Evolutionary conservation across 805 yeast genomes (phyloP).

Genomic region (Kuraishia floccosa): DNA sequence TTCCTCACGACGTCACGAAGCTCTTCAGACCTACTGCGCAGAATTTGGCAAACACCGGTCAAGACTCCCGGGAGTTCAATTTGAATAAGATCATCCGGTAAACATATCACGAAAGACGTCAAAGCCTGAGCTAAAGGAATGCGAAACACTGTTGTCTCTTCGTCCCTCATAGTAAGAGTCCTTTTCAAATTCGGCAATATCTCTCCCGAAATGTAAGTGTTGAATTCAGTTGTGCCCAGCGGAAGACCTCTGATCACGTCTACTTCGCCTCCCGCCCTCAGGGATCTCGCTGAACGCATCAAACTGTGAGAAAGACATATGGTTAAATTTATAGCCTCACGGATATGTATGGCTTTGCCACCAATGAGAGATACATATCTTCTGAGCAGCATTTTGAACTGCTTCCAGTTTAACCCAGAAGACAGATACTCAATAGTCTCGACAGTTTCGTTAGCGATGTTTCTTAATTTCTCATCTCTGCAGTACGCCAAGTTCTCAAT

Average conservation of each 20-base stretch:
- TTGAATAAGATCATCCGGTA: conserved; percentile 44
- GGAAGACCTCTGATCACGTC: conserved; percentile 3
- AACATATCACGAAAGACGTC: conserved; percentile 51
- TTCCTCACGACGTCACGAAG: conserved; percentile 80
- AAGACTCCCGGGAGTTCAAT: conserved; percentile 69
- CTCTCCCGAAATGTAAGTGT: conserved; percentile 39
- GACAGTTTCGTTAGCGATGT: conserved; percentile 56
- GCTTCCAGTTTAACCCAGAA: conserved; percentile 59
- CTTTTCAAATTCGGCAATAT: conserved; percentile 52
- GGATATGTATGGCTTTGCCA: conserved; percentile 24
- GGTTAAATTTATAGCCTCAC: conserved; percentile 47
- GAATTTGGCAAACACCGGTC: conserved; percentile 79
- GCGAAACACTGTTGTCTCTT: conserved; percentile 65
- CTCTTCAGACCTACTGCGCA: conserved; percentile 78
- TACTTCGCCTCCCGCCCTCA: conserved; percentile 3
- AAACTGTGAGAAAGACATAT: conserved; percentile 42
- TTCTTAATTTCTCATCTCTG: conserved; percentile 36
- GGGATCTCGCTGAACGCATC: no score
- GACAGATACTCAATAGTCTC: conserved; percentile 49
- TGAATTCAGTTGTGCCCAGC: conserved; percentile 14
- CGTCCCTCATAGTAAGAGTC: conserved; percentile 54
- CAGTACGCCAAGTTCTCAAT: conserved; percentile 69
- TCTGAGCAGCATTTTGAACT: conserved; percentile 62
- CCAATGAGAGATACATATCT: conserved; percentile 38
- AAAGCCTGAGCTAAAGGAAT: conserved; percentile 77